Base-by-base conservation (phyloP, 805 yeast genomes). In the Saturnispora mendoncae region DNA sequence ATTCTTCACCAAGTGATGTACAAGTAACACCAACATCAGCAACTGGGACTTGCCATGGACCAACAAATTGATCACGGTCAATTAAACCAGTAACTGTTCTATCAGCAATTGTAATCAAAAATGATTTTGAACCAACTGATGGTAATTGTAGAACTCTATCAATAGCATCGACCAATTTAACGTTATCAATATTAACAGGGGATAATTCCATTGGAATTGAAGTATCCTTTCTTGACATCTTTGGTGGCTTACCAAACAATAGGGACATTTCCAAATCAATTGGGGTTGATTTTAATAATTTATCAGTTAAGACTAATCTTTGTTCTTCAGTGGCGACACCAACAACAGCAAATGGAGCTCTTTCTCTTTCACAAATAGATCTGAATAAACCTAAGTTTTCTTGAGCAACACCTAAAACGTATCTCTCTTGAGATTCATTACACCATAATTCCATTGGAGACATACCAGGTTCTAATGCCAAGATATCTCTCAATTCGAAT, bases 361-460 rank as follows among this genome's bases (percentile, higher is more conserved):
- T 80, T 70, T 92, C 99, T 63, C 98, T 82, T 54, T 74, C 76
- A 71, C 97, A 92, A 42, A 92, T 80, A 42, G 71, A 74, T 56
- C 76, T 74, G 65, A 92, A 92, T 18, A 68, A 51, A 6, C 74
- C 74, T 45, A 90, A 65, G 58, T 87, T 84, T 46, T 76, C 78
- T 41, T 84, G 84, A 13, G 86, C 73, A 47, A 92, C 94, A 50
- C 95, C 97, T 53, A 92, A 65, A 19, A 92, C 99, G 55, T 88
- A 92, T 63, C 99, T 80, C 65, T 92, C 99, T 67, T 92, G 99
- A 2, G 97, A 92, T 66, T 92, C 98, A 55, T 94, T 90, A 75
- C 99, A 92, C 99, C 99, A 92, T 49, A 92, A 86, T 68, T 92
- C 98, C 95, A 92, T 85, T 42, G 99, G 97, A 4, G 97, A 90